phyloP scores from a whole-genome alignment of 345 rosid species.

The Salix suchowensis region DNA sequence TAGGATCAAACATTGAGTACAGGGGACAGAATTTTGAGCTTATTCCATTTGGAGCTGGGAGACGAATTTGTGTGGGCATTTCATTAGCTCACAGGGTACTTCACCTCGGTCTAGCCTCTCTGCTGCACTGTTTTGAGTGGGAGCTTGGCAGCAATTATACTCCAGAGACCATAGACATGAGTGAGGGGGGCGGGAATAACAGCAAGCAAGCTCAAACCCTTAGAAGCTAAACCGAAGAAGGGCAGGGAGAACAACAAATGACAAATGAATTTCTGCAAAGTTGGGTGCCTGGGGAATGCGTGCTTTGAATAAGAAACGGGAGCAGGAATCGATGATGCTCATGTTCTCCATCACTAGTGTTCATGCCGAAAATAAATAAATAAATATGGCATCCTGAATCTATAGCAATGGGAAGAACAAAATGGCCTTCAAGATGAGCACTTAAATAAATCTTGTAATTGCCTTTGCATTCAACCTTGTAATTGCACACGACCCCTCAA shows the following conservation, averaged over 20 bases:
- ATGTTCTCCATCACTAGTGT: background rate
- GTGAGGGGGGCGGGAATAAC: constrained; percentile 4
- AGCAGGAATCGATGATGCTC: background rate
- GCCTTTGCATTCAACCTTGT: too few relatives aligned
- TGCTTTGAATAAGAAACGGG: background rate
- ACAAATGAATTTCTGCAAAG: background rate
- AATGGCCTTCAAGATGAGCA: too few relatives aligned
- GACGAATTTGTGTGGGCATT: constrained; percentile 14
- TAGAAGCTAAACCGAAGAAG: constrained; percentile 8
- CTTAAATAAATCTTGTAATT: too few relatives aligned
- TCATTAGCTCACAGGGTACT: constrained; percentile 9
- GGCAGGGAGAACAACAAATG: background rate
- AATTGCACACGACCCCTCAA: too few relatives aligned
- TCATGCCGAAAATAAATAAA: too few relatives aligned
- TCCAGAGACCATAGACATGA: background rate
- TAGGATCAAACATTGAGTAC: constrained; percentile 13
- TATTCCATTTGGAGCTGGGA: constrained; percentile 19
- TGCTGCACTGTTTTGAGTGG: constrained; percentile 18
- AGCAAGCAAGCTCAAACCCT: constrained; percentile 4
- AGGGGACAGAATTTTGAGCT: constrained; percentile 10
- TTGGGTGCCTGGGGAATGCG: background rate
- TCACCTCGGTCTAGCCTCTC: constrained; percentile 11
- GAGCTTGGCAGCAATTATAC: background rate
- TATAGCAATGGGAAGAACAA: too few relatives aligned
- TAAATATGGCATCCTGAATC: too few relatives aligned